Evolutionary conservation across 2,329 filamentous ascomycete genomes (phyloP).

Genomic region (Chalara sp.): DNA sequence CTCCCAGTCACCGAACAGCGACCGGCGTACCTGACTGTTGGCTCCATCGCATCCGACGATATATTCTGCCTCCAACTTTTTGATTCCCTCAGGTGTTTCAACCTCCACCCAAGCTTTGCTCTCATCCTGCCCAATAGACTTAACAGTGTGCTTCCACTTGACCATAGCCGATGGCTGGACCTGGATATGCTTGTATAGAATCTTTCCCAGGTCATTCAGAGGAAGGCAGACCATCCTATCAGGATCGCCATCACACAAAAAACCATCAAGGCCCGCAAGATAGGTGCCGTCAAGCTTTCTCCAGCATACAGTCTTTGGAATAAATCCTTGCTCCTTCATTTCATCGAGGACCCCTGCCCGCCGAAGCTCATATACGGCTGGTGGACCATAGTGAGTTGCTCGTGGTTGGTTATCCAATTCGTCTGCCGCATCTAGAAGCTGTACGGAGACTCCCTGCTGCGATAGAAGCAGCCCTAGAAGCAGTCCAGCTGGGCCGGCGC

Average conservation of each 20-base stretch:
- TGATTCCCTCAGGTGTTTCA: too few relatives aligned
- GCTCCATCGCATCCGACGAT: too few relatives aligned
- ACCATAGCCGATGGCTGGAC: too few relatives aligned
- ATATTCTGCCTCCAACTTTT: too few relatives aligned
- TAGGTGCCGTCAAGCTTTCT: too few relatives aligned
- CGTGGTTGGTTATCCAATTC: constrained; percentile 1
- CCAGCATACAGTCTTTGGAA: too few relatives aligned
- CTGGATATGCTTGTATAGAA: neutral
- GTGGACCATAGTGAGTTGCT: neutral
- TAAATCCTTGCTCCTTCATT: too few relatives aligned
- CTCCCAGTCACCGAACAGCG: too few relatives aligned
- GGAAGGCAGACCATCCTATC: neutral
- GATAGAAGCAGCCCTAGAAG: neutral
- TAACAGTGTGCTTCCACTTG: too few relatives aligned
- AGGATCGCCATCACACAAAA: neutral
- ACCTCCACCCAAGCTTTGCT: too few relatives aligned
- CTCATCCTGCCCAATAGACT: too few relatives aligned
- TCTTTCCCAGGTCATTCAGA: neutral
- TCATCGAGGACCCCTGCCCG: neutral
- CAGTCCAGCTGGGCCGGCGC: neutral
- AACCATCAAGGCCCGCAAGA: neutral
- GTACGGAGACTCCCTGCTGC: constrained; percentile 3
- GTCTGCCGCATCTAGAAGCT: neutral
- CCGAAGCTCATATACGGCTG: neutral
- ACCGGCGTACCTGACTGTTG: too few relatives aligned